Percentiles rank a stretch among this genome's conserved stretches.
Evolutionary conservation across 768 basidiomycete genomes (phyloP).

Genomic region (Boletus reticuloceps): DNA sequence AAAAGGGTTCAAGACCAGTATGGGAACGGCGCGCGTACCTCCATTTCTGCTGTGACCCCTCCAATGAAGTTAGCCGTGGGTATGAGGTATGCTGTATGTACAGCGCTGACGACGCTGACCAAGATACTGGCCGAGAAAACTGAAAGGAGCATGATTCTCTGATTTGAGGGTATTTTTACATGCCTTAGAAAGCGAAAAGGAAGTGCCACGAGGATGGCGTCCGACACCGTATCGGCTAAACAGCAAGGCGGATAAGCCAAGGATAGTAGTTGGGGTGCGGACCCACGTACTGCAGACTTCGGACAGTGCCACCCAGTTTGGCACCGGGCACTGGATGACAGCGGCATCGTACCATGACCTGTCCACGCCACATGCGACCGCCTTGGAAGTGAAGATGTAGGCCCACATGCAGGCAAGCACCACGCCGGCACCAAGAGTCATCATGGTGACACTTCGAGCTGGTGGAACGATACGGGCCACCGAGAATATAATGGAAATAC

Average conservation of each 20-base stretch:
- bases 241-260: not conserved
- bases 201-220: conserved; percentile 42
- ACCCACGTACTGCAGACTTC: conserved; percentile 48
- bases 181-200: conserved; percentile 45
- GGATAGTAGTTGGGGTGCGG: not conserved
- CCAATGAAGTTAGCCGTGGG: conserved; percentile 13
- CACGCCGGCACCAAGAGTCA: not conserved
- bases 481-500: conserved; percentile 25
- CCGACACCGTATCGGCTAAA: conserved; percentile 47
- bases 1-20: not conserved
- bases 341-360: conserved; percentile 36
- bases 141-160: conserved; percentile 38
- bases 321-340: conserved; percentile 42
- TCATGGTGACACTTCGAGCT: not conserved
- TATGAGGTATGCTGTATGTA: conserved; percentile 44
- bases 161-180: conserved; percentile 39
- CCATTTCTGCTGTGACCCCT: conserved; percentile 38
- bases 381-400: conserved; percentile 16
- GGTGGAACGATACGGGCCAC: conserved; percentile 25
- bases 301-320: conserved; percentile 46
- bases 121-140: conserved; percentile 55
- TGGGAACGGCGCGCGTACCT: conserved; percentile 30
- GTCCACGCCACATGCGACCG: conserved; percentile 42
- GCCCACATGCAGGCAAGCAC: conserved; percentile 19
- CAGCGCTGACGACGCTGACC: conserved; percentile 43